Percentiles rank a stretch among this genome's conserved stretches.
Evolutionary conservation across 192 early-diverging fungal genomes (phyloP).

Genomic region (Linnemannia zychae): DNA sequence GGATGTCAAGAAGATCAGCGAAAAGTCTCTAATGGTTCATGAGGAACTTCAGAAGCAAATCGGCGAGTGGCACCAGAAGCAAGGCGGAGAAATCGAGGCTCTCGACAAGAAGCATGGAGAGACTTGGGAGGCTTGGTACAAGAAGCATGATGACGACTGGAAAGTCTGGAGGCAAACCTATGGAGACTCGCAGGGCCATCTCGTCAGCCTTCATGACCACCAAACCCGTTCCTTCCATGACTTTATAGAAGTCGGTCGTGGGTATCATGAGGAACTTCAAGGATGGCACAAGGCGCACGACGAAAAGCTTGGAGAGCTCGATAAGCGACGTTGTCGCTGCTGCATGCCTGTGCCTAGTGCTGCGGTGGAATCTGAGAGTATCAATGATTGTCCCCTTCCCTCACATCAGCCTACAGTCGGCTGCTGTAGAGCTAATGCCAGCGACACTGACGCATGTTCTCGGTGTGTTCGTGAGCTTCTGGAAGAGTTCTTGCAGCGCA

Average conservation of each 20-base stretch:
- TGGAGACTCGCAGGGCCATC: background rate
- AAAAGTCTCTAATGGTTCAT: background rate
- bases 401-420: background rate
- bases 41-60: conserved; percentile 9
- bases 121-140: background rate
- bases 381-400: too few species aligned
- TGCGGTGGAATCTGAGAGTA: background rate
- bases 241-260: background rate
- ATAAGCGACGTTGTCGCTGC: background rate
- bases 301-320: background rate
- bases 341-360: background rate
- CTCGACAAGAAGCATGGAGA: conserved; percentile 13
- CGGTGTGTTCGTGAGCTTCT: background rate
- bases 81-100: background rate
- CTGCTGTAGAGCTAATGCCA: background rate
- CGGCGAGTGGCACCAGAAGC: conserved; percentile 13
- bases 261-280: background rate
- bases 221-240: background rate
- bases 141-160: conserved; percentile 4
- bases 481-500: background rate
- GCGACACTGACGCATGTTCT: background rate
- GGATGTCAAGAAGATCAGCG: conserved; percentile 19
- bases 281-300: conserved; percentile 21
- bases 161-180: conserved; percentile 2
- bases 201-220: background rate